Conservation (phyloP, 257 asterid species). For the Lithospermum erythrorhizon region DNA sequence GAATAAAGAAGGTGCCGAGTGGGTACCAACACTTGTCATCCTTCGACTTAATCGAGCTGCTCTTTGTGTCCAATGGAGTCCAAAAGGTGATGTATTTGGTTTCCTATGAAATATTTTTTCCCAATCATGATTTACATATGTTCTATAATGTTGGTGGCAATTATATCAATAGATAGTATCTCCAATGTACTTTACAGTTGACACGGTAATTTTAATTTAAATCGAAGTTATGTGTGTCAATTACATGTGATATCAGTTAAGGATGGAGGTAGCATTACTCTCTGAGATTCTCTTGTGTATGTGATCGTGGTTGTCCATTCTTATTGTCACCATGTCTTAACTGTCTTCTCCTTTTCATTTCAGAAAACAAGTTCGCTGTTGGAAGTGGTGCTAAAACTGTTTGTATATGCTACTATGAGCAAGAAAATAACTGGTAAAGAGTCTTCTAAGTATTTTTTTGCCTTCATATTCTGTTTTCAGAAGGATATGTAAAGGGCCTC, state of each 20-base stretch:
- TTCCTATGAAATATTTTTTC: not conserved
- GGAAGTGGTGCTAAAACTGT: conserved; percentile 99
- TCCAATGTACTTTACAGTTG: too few species aligned
- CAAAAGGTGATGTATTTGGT: conserved; percentile 49
- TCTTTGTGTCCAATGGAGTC: conserved; percentile 98
- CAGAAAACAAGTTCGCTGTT: conserved; percentile 98
- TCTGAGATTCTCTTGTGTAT: not conserved
- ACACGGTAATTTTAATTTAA: not conserved
- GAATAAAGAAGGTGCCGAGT: conserved; percentile 69
- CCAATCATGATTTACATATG: not conserved
- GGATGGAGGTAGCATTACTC: not conserved
- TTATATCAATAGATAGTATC: too few species aligned
- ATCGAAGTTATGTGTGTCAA: not conserved
- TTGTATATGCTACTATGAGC: conserved; percentile 96
- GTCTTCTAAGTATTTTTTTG: conserved; percentile 6
- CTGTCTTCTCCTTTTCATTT: conserved; percentile 8
- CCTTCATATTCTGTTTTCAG: too few species aligned
- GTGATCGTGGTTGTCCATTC: not conserved
- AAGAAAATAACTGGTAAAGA: conserved; percentile 91
- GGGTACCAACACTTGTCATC: conserved; percentile 97
- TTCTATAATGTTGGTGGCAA: too few species aligned
- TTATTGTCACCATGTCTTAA: not conserved
- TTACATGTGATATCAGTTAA: not conserved
- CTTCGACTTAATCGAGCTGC: conserved; percentile 98
- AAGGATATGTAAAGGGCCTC: not conserved